Conservation (phyloP, 2,329 filamentous ascomycete species). For the Sporothrix sp. region DNA sequence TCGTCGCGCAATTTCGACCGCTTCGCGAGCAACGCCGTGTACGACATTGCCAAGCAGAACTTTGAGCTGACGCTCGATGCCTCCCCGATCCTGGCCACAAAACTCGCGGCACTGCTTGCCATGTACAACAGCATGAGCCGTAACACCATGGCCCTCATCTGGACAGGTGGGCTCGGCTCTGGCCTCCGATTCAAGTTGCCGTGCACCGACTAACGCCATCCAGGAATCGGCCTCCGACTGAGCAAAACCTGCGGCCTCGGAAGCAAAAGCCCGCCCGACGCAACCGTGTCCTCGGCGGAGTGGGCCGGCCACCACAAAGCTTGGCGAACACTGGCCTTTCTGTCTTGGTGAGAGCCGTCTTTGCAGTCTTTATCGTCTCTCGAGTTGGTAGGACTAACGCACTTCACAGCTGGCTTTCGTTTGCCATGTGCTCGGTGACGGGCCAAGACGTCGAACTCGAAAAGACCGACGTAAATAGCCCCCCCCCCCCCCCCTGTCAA, state of each 20-base stretch:
- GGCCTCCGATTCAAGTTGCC: too few species aligned
- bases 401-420: constrained; percentile 23
- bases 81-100: constrained; percentile 22
- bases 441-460: constrained; percentile 20
- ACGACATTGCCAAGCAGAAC: constrained; percentile 22
- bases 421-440: constrained; percentile 24
- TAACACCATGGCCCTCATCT: constrained; percentile 23
- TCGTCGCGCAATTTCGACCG: constrained; percentile 16
- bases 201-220: not conserved
- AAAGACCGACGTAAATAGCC: constrained; percentile 14
- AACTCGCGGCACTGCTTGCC: constrained; percentile 23
- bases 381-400: not conserved
- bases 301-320: constrained; percentile 21
- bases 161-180: constrained; percentile 19
- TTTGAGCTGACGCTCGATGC: constrained; percentile 22
- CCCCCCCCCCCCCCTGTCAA: not conserved
- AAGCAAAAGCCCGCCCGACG: constrained; percentile 5
- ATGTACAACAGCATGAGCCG: constrained; percentile 26
- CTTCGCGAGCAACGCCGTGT: constrained; percentile 17
- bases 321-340: constrained; percentile 25
- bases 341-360: constrained; percentile 19
- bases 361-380: not conserved
- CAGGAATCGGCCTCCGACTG: constrained; percentile 23
- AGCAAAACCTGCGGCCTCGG: constrained; percentile 20
- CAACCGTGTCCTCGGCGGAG: constrained; percentile 8